Percentiles rank a stretch among this genome's conserved stretches.
Evolutionary conservation across 352 stramenopile species (phyloP).

Genomic region (Phytophthora cryptogea): DNA sequence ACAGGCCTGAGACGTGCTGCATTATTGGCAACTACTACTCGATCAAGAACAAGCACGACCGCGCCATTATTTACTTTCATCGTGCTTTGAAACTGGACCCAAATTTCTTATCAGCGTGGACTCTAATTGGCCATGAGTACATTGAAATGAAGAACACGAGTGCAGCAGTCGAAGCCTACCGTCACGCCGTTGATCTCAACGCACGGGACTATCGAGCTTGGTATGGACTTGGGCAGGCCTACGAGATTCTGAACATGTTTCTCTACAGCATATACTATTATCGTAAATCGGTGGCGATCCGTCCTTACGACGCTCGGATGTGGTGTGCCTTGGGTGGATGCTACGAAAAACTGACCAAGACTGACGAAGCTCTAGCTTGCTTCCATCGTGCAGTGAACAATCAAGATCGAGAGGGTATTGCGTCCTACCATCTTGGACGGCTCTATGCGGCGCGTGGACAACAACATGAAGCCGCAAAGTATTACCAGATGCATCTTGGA

Average conservation of each 20-base stretch:
- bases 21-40: conserved; percentile 95
- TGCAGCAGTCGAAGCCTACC: conserved; percentile 96
- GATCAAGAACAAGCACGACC: conserved; percentile 94
- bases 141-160: conserved; percentile 99
- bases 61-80: conserved; percentile 97
- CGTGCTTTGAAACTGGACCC: conserved; percentile 95
- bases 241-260: conserved; percentile 99
- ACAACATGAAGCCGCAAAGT: conserved; percentile 68
- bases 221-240: conserved; percentile 98
- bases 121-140: conserved; percentile 98
- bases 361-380: conserved; percentile 71
- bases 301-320: conserved; percentile 97
- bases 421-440: conserved; percentile 69
- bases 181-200: conserved; percentile 93
- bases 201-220: conserved; percentile 96
- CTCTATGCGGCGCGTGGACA: conserved; percentile 55
- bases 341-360: conserved; percentile 79
- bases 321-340: conserved; percentile 95
- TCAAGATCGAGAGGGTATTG: conserved; percentile 74
- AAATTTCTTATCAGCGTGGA: conserved; percentile 97
- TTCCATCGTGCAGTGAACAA: conserved; percentile 80
- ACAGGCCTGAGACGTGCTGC: conserved; percentile 97
- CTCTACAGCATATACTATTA: conserved; percentile 99
- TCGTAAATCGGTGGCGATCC: conserved; percentile 94
- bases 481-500: conserved; percentile 73